phyloP scores from a whole-genome alignment of 2,329 filamentous ascomycete species.

The Sclerotinia spermophila region DNA sequence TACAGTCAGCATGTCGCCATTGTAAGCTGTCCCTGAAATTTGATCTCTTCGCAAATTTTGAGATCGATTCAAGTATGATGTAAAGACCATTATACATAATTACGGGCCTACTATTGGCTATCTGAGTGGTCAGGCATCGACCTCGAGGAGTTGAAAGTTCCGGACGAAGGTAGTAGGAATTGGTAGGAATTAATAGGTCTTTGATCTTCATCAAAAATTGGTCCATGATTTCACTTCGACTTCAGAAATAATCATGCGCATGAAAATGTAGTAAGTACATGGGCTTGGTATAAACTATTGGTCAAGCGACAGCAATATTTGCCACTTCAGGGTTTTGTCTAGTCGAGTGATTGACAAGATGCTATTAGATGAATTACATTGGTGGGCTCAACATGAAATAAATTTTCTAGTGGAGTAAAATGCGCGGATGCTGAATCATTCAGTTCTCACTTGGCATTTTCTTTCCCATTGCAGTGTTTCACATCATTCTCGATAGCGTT shows the following conservation, averaged over 20 bases:
- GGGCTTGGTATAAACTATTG: background rate
- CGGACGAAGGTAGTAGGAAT: background rate
- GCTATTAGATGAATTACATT: background rate
- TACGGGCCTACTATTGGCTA: background rate
- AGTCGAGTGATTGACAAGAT: background rate
- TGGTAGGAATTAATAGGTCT: background rate
- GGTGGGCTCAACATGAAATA: background rate
- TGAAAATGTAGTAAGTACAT: background rate
- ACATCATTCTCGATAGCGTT: background rate
- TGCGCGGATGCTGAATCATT: background rate
- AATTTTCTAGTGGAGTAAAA: background rate
- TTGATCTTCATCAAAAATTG: background rate
- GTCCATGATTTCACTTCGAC: background rate
- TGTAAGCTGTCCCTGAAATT: background rate
- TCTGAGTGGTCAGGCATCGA: background rate
- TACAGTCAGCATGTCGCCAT: constrained; percentile 1
- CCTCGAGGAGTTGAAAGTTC: background rate
- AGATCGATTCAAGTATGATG: background rate
- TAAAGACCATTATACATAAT: background rate
- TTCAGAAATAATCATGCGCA: background rate
- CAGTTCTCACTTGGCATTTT: background rate
- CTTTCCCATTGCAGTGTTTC: background rate
- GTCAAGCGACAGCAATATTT: background rate
- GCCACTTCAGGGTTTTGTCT: background rate
- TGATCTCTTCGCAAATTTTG: background rate